A percentile compares a stretch with the other conserved stretches of the same genome.
Conservation (phyloP, 352 stramenopile genomes). For the Phytophthora europaea region DNA sequence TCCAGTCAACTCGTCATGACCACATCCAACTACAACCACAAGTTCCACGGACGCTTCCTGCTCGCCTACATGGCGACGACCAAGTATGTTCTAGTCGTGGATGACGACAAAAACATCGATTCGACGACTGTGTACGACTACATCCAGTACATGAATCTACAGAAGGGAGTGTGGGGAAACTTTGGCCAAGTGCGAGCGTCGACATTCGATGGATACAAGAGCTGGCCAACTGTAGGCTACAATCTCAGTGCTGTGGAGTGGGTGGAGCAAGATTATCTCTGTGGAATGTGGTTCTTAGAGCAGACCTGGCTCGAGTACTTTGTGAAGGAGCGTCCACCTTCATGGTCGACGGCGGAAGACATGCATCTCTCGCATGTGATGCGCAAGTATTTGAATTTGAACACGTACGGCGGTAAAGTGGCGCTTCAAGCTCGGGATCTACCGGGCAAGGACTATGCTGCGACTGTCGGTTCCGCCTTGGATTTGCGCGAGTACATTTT, state of each 20-base stretch:
- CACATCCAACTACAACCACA: not conserved
- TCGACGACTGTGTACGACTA: not conserved
- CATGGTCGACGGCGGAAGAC: not conserved
- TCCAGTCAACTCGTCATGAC: not conserved
- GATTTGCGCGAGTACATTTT: not conserved
- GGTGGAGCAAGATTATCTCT: not conserved
- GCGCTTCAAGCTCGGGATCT: not conserved
- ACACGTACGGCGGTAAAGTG: not conserved
- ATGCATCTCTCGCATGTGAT: not conserved
- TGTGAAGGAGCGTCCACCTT: not conserved
- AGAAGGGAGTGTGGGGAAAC: not conserved
- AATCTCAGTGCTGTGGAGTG: not conserved
- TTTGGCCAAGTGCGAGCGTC: not conserved
- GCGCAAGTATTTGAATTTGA: not conserved
- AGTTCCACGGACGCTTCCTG: conserved; percentile 1
- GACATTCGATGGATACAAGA: not conserved
- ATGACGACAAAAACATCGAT: not conserved
- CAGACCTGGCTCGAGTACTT: not conserved
- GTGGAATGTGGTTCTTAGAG: not conserved
- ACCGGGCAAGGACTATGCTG: not conserved
- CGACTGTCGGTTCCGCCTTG: not conserved
- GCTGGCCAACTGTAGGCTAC: not conserved
- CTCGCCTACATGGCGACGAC: not conserved
- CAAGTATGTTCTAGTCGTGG: not conserved
- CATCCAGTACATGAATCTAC: not conserved